Evolutionary conservation across 345 rosid species (phyloP).

Genomic region (Rhizophora apiculata): DNA sequence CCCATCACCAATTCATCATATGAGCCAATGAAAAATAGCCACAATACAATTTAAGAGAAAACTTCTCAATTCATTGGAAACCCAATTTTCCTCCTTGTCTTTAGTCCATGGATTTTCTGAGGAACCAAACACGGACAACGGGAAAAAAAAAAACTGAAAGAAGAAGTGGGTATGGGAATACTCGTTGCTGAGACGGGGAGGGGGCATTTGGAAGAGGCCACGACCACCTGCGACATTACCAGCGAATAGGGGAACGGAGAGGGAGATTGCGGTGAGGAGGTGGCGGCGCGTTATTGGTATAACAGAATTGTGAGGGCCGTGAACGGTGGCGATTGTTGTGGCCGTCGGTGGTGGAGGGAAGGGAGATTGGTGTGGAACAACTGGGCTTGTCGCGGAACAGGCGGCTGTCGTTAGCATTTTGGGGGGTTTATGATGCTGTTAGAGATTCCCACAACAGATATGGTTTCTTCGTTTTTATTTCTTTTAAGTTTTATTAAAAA

Average conservation of each 20-base stretch:
- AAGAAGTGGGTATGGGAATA: constrained; percentile 6
- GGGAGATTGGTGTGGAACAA: constrained; percentile 4
- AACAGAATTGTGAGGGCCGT: constrained; percentile 10
- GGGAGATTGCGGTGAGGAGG: constrained; percentile 42
- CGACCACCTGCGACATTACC: constrained; percentile 38
- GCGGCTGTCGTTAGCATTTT: constrained; percentile 16
- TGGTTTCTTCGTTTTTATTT: no score
- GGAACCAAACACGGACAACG: not conserved
- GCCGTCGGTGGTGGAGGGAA: constrained; percentile 21
- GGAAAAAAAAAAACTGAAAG: not conserved
- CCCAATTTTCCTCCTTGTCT: not conserved
- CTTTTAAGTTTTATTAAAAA: no score
- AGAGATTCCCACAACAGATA: no score
- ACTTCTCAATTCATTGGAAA: no score
- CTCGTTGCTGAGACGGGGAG: constrained; percentile 55
- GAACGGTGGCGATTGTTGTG: constrained; percentile 1
- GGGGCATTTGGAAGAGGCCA: constrained; percentile 75
- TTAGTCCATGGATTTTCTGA: not conserved
- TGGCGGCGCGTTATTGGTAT: constrained; percentile 40
- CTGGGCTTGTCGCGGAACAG: not conserved
- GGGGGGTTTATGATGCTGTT: constrained; percentile 11
- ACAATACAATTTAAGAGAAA: no score
- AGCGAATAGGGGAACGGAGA: constrained; percentile 31
- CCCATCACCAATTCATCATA: no score
- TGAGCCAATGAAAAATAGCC: no score